Evolutionary conservation across 306 rosid genomes (phyloP).

Genomic region (Gillenia trifoliata): DNA sequence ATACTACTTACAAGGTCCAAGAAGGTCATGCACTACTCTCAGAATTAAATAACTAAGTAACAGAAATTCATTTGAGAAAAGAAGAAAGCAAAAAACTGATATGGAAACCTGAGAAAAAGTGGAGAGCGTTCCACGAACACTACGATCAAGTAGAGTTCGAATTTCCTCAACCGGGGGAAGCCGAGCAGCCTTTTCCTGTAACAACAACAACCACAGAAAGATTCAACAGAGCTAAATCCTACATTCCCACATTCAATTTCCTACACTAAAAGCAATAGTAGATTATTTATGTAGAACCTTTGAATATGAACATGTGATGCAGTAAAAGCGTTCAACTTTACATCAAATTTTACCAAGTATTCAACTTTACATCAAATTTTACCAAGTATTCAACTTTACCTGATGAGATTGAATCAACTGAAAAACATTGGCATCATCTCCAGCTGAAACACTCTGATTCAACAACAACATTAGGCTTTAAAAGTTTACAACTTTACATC

Average conservation of each 20-base stretch:
- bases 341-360: neutral
- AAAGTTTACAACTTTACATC: neutral
- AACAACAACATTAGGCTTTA: conserved; percentile 11
- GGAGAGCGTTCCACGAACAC: conserved; percentile 79
- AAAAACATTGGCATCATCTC: conserved; percentile 46
- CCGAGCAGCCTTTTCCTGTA: conserved; percentile 81
- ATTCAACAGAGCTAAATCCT: neutral
- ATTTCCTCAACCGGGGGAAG: conserved; percentile 68
- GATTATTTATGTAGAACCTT: neutral
- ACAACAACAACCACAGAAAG: conserved; percentile 14
- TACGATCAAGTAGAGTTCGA: conserved; percentile 66
- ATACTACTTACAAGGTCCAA: neutral
- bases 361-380: neutral
- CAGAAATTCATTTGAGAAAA: neutral
- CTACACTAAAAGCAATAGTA: neutral
- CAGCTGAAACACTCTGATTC: conserved; percentile 46
- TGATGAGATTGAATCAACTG: conserved; percentile 78
- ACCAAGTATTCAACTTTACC: conserved; percentile 31
- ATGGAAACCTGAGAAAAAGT: conserved; percentile 65
- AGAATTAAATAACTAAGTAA: neutral
- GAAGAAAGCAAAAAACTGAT: neutral
- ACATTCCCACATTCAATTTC: neutral
- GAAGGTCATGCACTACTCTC: neutral
- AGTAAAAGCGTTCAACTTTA: neutral
- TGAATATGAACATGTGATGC: neutral